Base-by-base conservation (phyloP, 306 rosid species). In the Corylus heterophylla region DNA sequence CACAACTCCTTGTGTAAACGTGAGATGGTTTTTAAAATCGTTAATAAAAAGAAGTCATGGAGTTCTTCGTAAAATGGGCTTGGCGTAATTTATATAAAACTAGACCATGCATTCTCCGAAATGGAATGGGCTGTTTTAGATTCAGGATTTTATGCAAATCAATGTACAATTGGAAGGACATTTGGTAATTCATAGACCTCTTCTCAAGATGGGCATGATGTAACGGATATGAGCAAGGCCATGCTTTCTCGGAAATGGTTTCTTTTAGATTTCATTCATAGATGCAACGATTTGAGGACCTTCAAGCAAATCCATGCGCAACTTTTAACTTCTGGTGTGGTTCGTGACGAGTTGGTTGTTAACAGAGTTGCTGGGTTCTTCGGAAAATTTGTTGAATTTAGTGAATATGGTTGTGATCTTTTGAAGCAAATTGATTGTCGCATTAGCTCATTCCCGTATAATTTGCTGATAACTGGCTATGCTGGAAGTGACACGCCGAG, bases 391-490 rank as follows among this genome's bases (percentile, higher is more conserved):
- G 79, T 73, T 31, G 69, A 77, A 27, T 78, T 75, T 64, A 29
- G 86, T 22, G 86, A 85, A 72, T 90, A 86, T 79, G 87, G 92
- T 18, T 90, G 91, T 82, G 87, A 84, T 79, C 88, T 86, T 86
- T 74, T 92, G 77, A 90, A 87, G 84, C 97, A 94, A 14, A 70
- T 78, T 81, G 91, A 84, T 81, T 85, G 88, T 83, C 83, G 89
- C 39, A 78, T 85, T 51, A 88, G 84, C 83, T 87, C 97, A 54
- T 90, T 93, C 77, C 93, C 97, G 11, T 90, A 80, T 74, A 94
- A 94, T 81, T 55, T 74, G 54, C 29, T 92, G 31, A 86, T 94
- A 71, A 80, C 88, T 63, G 81, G 87, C 45, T 85, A 83, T 74
- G 86, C 76, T 12, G 63, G 42, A n/a, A 47, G 89, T 39, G 84